phyloP scores from a whole-genome alignment of 2,329 filamentous ascomycete species.

The Clarireedia homoeocarpa region DNA sequence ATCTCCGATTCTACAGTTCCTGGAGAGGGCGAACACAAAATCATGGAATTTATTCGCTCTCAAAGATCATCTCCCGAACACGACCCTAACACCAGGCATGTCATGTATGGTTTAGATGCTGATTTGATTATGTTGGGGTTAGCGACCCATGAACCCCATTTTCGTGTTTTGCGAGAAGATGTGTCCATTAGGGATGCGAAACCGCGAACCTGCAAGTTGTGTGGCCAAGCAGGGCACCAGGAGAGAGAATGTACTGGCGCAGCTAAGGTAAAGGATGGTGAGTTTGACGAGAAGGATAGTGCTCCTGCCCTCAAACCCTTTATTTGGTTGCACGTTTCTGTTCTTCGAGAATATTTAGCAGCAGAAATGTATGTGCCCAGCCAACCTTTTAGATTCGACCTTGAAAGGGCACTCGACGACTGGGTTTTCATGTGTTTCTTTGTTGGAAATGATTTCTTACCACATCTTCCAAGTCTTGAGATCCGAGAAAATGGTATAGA shows the following conservation, averaged over 20 bases:
- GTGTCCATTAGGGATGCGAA: conserved; percentile 89
- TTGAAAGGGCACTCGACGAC: conserved; percentile 91
- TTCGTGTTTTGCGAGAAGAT: conserved; percentile 91
- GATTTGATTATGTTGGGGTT: conserved; percentile 98
- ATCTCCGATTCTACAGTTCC: conserved; percentile 98
- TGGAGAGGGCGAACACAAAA: conserved; percentile 97
- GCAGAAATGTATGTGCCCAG: conserved; percentile 79
- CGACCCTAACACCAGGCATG: conserved; percentile 93
- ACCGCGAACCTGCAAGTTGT: conserved; percentile 74
- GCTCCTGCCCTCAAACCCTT: conserved; percentile 74
- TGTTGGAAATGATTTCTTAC: conserved; percentile 96
- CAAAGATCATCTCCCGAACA: conserved; percentile 86
- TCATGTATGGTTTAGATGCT: conserved; percentile 95
- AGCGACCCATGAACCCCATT: conserved; percentile 94
- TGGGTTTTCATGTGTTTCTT: conserved; percentile 99
- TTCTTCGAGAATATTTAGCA: conserved; percentile 86
- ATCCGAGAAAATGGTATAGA: conserved; percentile 97
- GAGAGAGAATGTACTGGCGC: conserved; percentile 77
- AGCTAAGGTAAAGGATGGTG: conserved; percentile 67
- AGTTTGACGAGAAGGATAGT: conserved; percentile 75
- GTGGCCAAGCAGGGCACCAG: conserved; percentile 87
- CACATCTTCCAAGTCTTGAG: conserved; percentile 92
- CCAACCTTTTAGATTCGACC: conserved; percentile 80
- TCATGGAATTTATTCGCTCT: conserved; percentile 96
- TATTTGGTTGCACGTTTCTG: conserved; percentile 93